These are phyloP conservation scores for Lachnellula hyalina DNA, from an alignment of 2,329 filamentous ascomycete species.

Conservation along the genomic window DNA sequence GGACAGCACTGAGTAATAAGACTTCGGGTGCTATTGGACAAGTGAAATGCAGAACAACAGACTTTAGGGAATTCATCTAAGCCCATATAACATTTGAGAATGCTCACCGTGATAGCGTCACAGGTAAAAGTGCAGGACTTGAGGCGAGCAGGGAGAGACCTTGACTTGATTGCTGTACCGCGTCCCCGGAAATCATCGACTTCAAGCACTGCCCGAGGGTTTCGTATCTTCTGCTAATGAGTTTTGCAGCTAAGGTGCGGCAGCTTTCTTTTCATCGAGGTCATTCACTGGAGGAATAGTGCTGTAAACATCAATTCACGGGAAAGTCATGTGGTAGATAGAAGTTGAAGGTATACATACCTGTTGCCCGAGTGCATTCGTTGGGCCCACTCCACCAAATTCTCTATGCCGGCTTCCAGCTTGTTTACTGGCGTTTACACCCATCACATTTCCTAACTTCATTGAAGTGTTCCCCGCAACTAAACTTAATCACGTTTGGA, in stretches of 20 bases:
- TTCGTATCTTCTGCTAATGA: background rate
- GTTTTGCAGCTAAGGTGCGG: background rate
- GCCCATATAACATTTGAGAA: background rate
- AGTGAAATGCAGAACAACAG: conserved; percentile 29
- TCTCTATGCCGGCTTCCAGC: background rate
- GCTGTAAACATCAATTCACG: too few species aligned
- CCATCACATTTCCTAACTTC: too few species aligned
- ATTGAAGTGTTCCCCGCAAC: background rate
- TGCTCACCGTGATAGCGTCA: background rate
- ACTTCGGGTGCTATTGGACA: conserved; percentile 41
- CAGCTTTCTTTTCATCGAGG: too few species aligned
- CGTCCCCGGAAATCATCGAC: background rate
- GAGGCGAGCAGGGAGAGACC: too few species aligned
- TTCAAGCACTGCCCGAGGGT: background rate
- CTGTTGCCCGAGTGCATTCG: too few species aligned
- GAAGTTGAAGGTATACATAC: too few species aligned
- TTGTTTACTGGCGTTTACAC: background rate
- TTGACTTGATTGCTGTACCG: background rate
- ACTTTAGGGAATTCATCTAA: background rate
- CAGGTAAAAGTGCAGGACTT: too few species aligned
- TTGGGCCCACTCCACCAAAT: background rate
- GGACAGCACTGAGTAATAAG: conserved; percentile 39
- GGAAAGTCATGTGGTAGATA: too few species aligned
- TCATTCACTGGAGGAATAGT: too few species aligned
- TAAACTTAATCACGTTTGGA: background rate